Evolutionary conservation across 352 stramenopile genomes (phyloP), one percentile per base, ranked within the genome.

Genomic region (Pythium graminicola): DNA sequence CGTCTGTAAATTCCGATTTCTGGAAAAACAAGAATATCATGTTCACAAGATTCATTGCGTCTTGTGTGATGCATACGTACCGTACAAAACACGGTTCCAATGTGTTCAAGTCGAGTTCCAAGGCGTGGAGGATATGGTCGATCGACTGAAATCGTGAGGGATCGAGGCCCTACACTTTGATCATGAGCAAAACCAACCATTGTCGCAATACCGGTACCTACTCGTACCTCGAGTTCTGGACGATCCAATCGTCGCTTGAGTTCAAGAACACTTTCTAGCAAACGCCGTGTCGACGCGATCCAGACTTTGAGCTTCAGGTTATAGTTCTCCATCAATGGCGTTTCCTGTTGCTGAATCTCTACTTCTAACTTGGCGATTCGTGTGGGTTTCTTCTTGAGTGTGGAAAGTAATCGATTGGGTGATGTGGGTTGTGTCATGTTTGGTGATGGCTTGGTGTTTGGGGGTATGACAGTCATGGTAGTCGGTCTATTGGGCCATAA

Each of bases 211-310:
- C 13, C 6, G 22, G 35, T 19, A 42, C 6, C 6, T n/a, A n/a
- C n/a, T n/a, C 16, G 36, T 24, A 43, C 36, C 36, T 24, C 36
- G 16, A 43, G 36, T 11, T 67, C 54, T 22, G 48, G 35, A 4
- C 39, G 42, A n/a, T 63, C 49, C 0, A 63, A 24, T 24, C 54
- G 60, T 3, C 53, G 47, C 16, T 62, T 62, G 0, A 59, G 14
- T 17, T 62, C 53, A 27, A 68, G 31, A 3, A 60, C 17, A 26
- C 50, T 56, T 27, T 68, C 60, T 1, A 68, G 28, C 23, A 68
- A 27, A 7, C 54, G 48, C 8, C 54, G 54, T 2, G 60, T 60
- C 2, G 60, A 54, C 22, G 35, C 54, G 44, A 63, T 62, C 60
- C 60, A 68, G 14, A 54, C 49, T 36, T 63, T 67, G 28, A 68